A percentile compares a stretch with the other conserved stretches of the same genome.
These are phyloP conservation scores for Saccharum hybrid DNA, from an alignment of 202 grass and related monocot species.

Conservation along the genomic window DNA sequence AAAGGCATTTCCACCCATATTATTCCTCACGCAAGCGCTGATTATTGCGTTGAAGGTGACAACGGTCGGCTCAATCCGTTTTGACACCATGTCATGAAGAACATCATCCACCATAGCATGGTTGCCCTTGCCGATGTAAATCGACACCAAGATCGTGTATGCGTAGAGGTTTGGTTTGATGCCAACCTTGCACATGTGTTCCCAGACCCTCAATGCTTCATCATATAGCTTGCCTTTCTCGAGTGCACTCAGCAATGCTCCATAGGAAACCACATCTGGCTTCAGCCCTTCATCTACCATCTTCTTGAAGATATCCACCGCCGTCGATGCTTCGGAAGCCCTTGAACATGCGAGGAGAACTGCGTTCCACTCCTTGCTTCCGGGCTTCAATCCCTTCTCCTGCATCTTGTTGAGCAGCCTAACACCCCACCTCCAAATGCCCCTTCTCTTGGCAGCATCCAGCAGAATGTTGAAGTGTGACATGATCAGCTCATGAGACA, in stretches of 20 bases:
- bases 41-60: constrained; percentile 97
- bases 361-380: constrained; percentile 77
- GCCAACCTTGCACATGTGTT: constrained; percentile 80
- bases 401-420: constrained; percentile 86
- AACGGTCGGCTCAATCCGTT: constrained; percentile 67
- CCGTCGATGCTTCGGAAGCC: constrained; percentile 67
- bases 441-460: constrained; percentile 69
- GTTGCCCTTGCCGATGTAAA: constrained; percentile 73
- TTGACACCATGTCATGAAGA: constrained; percentile 63
- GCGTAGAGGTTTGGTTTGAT: constrained; percentile 77
- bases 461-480: constrained; percentile 81
- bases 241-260: constrained; percentile 69
- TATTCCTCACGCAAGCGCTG: constrained; percentile 57
- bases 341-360: constrained; percentile 85
- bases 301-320: constrained; percentile 71
- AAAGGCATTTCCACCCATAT: constrained; percentile 49
- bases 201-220: constrained; percentile 72
- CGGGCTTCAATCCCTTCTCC: constrained; percentile 75
- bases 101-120: constrained; percentile 61
- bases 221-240: constrained; percentile 83
- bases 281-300: constrained; percentile 75
- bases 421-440: constrained; percentile 74
- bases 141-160: constrained; percentile 75
- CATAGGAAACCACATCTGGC: constrained; percentile 72
- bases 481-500: constrained; percentile 77